Percentiles rank a stretch among this genome's conserved stretches.
Conservation (phyloP, 768 basidiomycete genomes). For the Boletus insuetus region DNA sequence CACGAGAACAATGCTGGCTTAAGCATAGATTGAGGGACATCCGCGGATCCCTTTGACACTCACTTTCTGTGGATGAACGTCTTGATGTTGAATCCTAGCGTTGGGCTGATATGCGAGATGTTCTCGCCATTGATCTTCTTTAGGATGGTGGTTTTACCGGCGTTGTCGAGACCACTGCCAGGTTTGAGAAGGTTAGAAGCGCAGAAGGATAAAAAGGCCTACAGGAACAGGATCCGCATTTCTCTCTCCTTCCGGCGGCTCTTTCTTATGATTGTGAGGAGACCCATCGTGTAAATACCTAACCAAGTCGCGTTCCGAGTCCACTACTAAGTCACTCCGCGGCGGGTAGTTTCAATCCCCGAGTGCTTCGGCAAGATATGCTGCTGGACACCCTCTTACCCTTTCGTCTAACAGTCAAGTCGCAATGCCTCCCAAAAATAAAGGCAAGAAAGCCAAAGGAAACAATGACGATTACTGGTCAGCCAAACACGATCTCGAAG, state of each 20-base stretch:
- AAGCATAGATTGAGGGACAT: slow-evolving; percentile 14
- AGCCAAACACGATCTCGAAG: slow-evolving; percentile 18
- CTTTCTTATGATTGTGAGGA: slow-evolving; percentile 96
- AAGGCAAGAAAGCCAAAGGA: slow-evolving; percentile 87
- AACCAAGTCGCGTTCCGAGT: background rate
- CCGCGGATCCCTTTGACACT: slow-evolving; percentile 28
- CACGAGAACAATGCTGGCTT: slow-evolving; percentile 20
- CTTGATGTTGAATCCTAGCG: slow-evolving; percentile 98
- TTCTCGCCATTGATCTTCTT: slow-evolving; percentile 95
- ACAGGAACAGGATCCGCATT: slow-evolving; percentile 96
- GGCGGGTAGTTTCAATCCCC: slow-evolving; percentile 10
- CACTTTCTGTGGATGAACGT: slow-evolving; percentile 90
- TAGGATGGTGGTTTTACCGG: slow-evolving; percentile 96
- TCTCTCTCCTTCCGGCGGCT: slow-evolving; percentile 93
- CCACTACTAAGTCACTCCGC: slow-evolving; percentile 13
- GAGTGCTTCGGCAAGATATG: slow-evolving; percentile 19
- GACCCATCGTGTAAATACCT: slow-evolving; percentile 58
- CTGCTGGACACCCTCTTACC: background rate
- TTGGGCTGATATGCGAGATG: slow-evolving; percentile 84
- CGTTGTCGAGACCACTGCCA: slow-evolving; percentile 91
- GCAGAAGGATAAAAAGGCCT: slow-evolving; percentile 24
- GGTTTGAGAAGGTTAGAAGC: slow-evolving; percentile 15
- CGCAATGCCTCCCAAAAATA: slow-evolving; percentile 56
- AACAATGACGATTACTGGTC: slow-evolving; percentile 79
- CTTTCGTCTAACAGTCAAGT: background rate